Percentiles rank a stretch among this genome's conserved stretches.
phyloP scores from a whole-genome alignment of 345 rosid species.

The Citropsis articulata region DNA sequence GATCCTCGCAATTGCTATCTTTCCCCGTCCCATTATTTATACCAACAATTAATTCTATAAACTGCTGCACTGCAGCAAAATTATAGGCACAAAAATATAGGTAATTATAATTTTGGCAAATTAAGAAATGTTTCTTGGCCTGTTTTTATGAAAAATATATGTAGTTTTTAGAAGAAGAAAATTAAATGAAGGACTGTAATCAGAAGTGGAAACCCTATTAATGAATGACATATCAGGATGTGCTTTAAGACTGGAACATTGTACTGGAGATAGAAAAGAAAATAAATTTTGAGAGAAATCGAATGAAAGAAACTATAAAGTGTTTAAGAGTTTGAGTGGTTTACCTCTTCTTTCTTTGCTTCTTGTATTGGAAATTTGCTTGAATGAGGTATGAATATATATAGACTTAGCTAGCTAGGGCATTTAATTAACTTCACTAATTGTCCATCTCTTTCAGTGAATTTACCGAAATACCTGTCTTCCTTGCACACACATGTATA shows the following conservation, averaged over 20 bases:
- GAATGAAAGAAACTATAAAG: background rate
- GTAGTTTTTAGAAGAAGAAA: background rate
- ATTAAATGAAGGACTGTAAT: background rate
- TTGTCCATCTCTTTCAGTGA: background rate
- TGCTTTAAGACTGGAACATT: background rate
- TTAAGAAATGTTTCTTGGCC: too few relatives aligned
- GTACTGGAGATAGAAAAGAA: background rate
- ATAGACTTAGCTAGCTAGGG: background rate
- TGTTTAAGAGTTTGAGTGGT: background rate
- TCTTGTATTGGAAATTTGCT: conserved; percentile 11
- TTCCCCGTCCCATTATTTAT: conserved; percentile 27
- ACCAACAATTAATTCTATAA: background rate
- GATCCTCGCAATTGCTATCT: conserved; percentile 27
- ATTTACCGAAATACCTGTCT: background rate
- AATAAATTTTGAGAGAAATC: background rate
- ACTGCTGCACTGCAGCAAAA: background rate
- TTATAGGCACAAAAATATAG: background rate
- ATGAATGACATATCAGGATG: background rate
- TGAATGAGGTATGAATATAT: background rate
- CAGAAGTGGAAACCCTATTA: conserved; percentile 24
- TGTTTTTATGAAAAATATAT: background rate
- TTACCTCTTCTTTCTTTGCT: conserved; percentile 12
- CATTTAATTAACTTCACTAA: background rate
- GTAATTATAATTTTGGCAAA: too few relatives aligned
- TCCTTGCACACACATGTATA: background rate